Evolutionary conservation across 2,329 filamentous ascomycete species (phyloP).

Genomic region (Nigrospora oryzae): DNA sequence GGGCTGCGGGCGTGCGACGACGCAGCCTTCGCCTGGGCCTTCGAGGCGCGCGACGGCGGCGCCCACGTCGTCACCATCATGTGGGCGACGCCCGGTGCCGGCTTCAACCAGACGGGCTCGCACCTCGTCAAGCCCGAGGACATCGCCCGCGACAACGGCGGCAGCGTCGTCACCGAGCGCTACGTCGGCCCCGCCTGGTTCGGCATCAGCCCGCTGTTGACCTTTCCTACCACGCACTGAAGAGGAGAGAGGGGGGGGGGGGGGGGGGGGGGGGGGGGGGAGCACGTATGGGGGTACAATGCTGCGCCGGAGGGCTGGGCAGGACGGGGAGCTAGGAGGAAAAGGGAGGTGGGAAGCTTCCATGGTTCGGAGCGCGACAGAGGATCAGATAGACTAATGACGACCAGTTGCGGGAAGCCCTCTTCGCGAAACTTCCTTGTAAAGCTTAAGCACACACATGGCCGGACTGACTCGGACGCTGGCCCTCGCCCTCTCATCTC

Average conservation of each 20-base stretch:
- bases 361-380: background rate
- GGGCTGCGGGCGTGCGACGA: background rate
- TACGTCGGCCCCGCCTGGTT: constrained; percentile 1
- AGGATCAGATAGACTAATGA: no score
- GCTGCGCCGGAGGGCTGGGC: background rate
- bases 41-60: background rate
- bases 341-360: background rate
- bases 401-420: no score
- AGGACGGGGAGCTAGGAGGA: background rate
- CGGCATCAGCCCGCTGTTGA: background rate
- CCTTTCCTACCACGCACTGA: background rate
- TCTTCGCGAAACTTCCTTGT: no score
- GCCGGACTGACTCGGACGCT: no score
- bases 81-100: background rate
- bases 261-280: background rate
- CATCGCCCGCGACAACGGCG: background rate
- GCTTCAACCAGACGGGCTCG: background rate
- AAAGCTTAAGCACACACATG: no score
- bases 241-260: background rate
- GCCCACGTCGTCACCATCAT: background rate
- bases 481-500: no score
- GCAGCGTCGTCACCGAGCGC: background rate
- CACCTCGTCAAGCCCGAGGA: background rate
- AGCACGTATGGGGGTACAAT: background rate
- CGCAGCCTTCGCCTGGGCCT: background rate